Percentiles rank a stretch among this genome's conserved stretches.
Evolutionary conservation across 2,329 filamentous ascomycete species (phyloP).

Genomic region (Chaetothyriales sp.): DNA sequence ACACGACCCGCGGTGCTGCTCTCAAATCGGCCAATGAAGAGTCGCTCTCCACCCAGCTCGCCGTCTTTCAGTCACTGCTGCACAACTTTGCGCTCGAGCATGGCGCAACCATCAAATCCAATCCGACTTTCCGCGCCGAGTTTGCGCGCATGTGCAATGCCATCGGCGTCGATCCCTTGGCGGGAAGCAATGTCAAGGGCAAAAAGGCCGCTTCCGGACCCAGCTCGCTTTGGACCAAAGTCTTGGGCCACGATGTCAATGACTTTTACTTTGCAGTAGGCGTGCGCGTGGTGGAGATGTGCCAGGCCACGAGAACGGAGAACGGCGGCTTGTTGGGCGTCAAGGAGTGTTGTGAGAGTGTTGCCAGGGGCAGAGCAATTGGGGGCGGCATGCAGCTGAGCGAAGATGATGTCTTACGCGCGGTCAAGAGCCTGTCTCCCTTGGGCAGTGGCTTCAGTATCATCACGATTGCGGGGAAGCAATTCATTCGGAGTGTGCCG

Average conservation of each 20-base stretch:
- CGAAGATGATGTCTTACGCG: conserved; percentile 84
- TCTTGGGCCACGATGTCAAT: conserved; percentile 81
- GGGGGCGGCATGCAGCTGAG: conserved; percentile 64
- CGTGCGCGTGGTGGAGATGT: conserved; percentile 89
- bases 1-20: conserved; percentile 74
- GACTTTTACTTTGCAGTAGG: conserved; percentile 98
- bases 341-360: conserved; percentile 61
- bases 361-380: conserved; percentile 59
- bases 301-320: conserved; percentile 68
- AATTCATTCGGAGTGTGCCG: conserved; percentile 83
- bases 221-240: conserved; percentile 78
- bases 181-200: conserved; percentile 45
- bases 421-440: conserved; percentile 73
- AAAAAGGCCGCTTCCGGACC: conserved; percentile 26
- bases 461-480: conserved; percentile 65
- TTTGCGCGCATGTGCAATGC: conserved; percentile 97
- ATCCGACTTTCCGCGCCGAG: conserved; percentile 87
- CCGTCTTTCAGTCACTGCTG: conserved; percentile 87
- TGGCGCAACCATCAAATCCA: conserved; percentile 87
- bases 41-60: conserved; percentile 81
- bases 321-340: conserved; percentile 88
- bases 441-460: conserved; percentile 80
- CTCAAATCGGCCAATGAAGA: conserved; percentile 74
- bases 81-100: conserved; percentile 94
- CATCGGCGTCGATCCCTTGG: conserved; percentile 89